Evolutionary conservation across 148 eudicot species (phyloP).

Genomic region (Vaccinium macrocarpon): DNA sequence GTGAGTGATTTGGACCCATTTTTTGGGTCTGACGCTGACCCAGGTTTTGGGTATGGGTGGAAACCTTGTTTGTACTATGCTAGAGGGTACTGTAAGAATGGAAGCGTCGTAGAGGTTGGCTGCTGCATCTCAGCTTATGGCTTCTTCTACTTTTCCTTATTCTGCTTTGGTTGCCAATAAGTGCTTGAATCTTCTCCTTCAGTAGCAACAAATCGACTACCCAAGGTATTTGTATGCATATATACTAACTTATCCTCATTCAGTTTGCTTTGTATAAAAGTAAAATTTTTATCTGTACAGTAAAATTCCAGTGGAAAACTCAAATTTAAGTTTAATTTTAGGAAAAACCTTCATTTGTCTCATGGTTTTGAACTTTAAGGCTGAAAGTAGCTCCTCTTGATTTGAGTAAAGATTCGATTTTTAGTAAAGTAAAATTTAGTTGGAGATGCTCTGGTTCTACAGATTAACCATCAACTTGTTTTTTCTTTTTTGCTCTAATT

Average conservation of each 20-base stretch:
- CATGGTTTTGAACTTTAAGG: background rate
- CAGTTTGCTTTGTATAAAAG: background rate
- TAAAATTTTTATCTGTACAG: background rate
- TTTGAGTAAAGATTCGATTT: background rate
- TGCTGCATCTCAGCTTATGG: slow-evolving; percentile 52
- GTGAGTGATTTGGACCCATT: slow-evolving; percentile 51
- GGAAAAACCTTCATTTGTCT: background rate
- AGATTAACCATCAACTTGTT: background rate
- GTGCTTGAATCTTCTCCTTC: slow-evolving; percentile 54
- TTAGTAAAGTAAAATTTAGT: background rate
- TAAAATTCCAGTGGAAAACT: background rate
- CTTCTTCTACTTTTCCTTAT: slow-evolving; percentile 43
- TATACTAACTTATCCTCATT: background rate
- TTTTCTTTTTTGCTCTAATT: background rate
- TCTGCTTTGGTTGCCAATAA: slow-evolving; percentile 32
- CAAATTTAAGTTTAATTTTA: no score
- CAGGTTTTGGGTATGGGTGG: slow-evolving; percentile 57
- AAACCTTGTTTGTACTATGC: slow-evolving; percentile 82
- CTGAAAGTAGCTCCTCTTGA: background rate
- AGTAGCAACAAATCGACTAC: slow-evolving; percentile 62
- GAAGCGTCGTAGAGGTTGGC: slow-evolving; percentile 56
- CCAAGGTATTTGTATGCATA: slow-evolving; percentile 41
- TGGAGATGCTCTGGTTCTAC: background rate
- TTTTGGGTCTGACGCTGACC: slow-evolving; percentile 41
- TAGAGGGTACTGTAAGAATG: slow-evolving; percentile 92